Evolutionary conservation across 1,284 basidiomycete species (phyloP).

Genomic region (Pseudozyma sp.): DNA sequence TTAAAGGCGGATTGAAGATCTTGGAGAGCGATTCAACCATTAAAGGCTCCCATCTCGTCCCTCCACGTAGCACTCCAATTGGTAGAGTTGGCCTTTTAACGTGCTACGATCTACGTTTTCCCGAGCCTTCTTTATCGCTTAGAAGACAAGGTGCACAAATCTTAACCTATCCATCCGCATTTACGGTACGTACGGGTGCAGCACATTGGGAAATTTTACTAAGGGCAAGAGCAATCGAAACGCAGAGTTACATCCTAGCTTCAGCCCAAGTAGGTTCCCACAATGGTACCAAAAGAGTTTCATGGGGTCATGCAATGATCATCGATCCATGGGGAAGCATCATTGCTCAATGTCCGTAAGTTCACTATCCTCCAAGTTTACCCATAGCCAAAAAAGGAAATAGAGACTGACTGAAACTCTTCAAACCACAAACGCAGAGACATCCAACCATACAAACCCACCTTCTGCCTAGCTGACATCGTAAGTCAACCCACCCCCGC

Average conservation of each 20-base stretch:
- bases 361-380: too few species aligned
- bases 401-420: too few species aligned
- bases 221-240: slow-evolving; percentile 70
- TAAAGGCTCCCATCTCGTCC: slow-evolving; percentile 67
- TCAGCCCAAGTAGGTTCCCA: slow-evolving; percentile 69
- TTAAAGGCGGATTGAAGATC: slow-evolving; percentile 66
- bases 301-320: slow-evolving; percentile 69
- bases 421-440: too few species aligned
- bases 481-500: slow-evolving; percentile 22
- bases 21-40: slow-evolving; percentile 69
- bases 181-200: slow-evolving; percentile 71
- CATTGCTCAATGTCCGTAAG: slow-evolving; percentile 48
- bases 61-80: slow-evolving; percentile 66
- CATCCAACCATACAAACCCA: slow-evolving; percentile 62
- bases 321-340: slow-evolving; percentile 67
- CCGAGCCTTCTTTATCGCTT: slow-evolving; percentile 71
- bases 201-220: slow-evolving; percentile 68
- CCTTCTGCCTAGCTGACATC: slow-evolving; percentile 63
- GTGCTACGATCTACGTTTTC: slow-evolving; percentile 73
- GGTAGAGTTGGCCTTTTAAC: slow-evolving; percentile 71
- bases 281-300: slow-evolving; percentile 57
- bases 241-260: slow-evolving; percentile 69
- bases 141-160: slow-evolving; percentile 71
- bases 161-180: slow-evolving; percentile 72
- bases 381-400: too few species aligned